Percentiles rank a stretch among this genome's conserved stretches.
These are phyloP conservation scores for Globisporangium paddicum DNA, from an alignment of 352 stramenopile genomes.

Conservation along the genomic window DNA sequence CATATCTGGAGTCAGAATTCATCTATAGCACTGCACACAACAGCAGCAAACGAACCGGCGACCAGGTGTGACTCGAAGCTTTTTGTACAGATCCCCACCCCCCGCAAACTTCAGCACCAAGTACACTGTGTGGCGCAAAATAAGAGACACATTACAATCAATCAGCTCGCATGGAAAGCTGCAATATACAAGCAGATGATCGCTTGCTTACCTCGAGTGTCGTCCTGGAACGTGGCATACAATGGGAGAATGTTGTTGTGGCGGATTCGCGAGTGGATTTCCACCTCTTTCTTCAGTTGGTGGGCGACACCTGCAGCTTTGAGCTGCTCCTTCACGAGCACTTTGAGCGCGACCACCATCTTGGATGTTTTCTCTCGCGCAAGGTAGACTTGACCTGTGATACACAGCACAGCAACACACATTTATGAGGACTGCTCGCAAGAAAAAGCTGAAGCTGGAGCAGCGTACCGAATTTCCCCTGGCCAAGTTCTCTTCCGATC, in stretches of 20 bases:
- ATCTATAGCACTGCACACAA: background rate
- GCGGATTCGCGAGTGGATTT: conserved; percentile 88
- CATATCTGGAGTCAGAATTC: background rate
- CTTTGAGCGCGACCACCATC: conserved; percentile 84
- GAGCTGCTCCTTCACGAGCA: conserved; percentile 87
- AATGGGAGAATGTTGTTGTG: conserved; percentile 87
- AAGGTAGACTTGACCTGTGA: conserved; percentile 73
- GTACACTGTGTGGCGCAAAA: conserved; percentile 42
- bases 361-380: conserved; percentile 79
- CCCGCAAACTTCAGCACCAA: conserved; percentile 85
- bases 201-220: conserved; percentile 37
- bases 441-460: background rate
- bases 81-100: conserved; percentile 83
- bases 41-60: conserved; percentile 24
- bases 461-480: conserved; percentile 78
- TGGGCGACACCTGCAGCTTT: conserved; percentile 59
- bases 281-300: conserved; percentile 86
- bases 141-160: background rate
- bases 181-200: background rate
- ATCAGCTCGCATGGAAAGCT: background rate
- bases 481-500: conserved; percentile 76
- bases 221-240: conserved; percentile 82
- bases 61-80: conserved; percentile 45
- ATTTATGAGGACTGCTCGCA: too few species aligned
- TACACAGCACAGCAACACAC: too few species aligned